phyloP scores from a whole-genome alignment of 208 protist genomes.

The Tritrichomonas foetus region DNA sequence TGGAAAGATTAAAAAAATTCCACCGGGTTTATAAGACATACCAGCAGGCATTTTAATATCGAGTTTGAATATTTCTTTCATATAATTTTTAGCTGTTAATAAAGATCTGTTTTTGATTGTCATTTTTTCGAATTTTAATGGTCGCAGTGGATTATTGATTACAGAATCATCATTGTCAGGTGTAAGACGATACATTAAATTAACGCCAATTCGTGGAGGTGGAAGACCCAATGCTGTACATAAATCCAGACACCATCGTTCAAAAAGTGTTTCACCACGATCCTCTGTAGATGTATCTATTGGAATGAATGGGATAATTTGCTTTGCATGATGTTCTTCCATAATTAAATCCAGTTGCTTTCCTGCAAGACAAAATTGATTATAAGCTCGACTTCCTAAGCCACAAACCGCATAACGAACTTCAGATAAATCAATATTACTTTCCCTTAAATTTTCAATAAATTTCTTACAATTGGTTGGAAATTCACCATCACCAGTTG shows the following conservation, averaged over 20 bases:
- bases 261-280: background rate
- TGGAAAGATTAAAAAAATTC: background rate
- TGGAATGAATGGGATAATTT: background rate
- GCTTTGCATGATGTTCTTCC: background rate
- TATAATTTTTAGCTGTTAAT: background rate
- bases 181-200: background rate
- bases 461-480: background rate
- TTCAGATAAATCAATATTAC: background rate
- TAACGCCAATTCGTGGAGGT: background rate
- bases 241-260: background rate
- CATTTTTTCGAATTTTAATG: background rate
- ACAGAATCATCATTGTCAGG: background rate
- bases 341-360: background rate
- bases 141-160: background rate
- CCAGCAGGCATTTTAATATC: background rate
- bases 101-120: background rate
- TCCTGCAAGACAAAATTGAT: background rate
- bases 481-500: background rate
- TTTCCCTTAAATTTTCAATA: background rate
- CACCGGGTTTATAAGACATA: background rate
- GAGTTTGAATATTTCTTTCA: background rate
- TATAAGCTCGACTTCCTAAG: background rate
- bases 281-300: background rate
- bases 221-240: background rate
- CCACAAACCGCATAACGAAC: background rate